Conservation (phyloP, 768 basidiomycete species). For the Phlegmacium glaucopus region DNA sequence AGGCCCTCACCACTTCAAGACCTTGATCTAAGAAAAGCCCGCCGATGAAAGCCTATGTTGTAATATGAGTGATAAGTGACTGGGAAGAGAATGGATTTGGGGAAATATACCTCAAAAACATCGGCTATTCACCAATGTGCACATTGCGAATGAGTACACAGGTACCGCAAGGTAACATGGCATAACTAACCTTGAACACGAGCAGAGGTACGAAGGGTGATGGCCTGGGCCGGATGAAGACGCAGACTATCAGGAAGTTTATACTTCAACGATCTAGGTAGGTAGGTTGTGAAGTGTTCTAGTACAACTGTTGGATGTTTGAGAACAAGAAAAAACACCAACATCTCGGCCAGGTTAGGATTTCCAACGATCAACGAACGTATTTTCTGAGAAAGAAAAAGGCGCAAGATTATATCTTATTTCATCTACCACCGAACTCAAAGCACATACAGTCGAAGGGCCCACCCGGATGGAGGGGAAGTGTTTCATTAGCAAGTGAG, state of each 20-base stretch:
- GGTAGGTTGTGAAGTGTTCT: not conserved
- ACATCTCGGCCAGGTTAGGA: constrained; percentile 69
- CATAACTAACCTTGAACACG: constrained; percentile 63
- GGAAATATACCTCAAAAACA: constrained; percentile 63
- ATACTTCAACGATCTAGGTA: constrained; percentile 58
- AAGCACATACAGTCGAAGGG: constrained; percentile 61
- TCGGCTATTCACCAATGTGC: constrained; percentile 50
- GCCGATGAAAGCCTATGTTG: constrained; percentile 70
- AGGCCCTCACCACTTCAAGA: constrained; percentile 47
- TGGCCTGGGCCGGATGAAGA: constrained; percentile 69
- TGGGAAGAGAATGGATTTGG: constrained; percentile 1
- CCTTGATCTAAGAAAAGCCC: constrained; percentile 73
- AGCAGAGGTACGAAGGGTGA: constrained; percentile 63
- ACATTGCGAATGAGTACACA: not conserved
- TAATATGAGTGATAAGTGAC: not conserved
- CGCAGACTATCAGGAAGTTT: constrained; percentile 57
- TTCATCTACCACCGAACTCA: not conserved
- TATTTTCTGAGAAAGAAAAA: constrained; percentile 56
- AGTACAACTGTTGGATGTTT: not conserved
- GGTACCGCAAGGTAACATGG: constrained; percentile 5
- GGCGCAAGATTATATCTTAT: constrained; percentile 7
- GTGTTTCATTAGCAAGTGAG: constrained; percentile 55
- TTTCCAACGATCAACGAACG: constrained; percentile 75
- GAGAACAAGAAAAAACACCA: constrained; percentile 11
- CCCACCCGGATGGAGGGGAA: constrained; percentile 75